Evolutionary conservation across 805 yeast genomes (phyloP).

Genomic region (Wickerhamomyces kurtzmanii): DNA sequence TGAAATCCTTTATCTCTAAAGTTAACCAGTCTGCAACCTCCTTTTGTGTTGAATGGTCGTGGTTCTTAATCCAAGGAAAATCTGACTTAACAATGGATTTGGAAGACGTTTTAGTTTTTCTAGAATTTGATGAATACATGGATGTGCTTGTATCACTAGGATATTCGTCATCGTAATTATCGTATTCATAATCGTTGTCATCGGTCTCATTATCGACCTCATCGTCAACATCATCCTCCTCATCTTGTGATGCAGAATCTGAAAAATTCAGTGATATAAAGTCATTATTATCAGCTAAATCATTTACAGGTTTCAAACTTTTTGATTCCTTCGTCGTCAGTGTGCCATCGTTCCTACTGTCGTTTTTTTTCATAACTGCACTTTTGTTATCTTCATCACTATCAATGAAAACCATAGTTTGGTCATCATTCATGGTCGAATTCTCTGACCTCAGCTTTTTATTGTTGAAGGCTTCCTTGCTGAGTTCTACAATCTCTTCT

Average conservation of each 20-base stretch:
- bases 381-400: background rate
- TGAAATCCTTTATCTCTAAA: slow-evolving; percentile 76
- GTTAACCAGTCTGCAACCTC: slow-evolving; percentile 85
- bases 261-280: slow-evolving; percentile 28
- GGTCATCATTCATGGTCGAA: slow-evolving; percentile 4
- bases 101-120: slow-evolving; percentile 3
- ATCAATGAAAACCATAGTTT: background rate
- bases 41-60: slow-evolving; percentile 65
- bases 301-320: slow-evolving; percentile 10
- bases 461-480: background rate
- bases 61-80: slow-evolving; percentile 69
- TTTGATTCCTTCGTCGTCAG: slow-evolving; percentile 1
- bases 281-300: slow-evolving; percentile 27
- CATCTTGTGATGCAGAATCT: slow-evolving; percentile 20
- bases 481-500: background rate
- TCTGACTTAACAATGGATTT: slow-evolving; percentile 15
- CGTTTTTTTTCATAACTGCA: slow-evolving; percentile 3
- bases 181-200: slow-evolving; percentile 5
- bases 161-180: slow-evolving; percentile 9
- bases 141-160: background rate
- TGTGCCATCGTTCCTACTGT: background rate
- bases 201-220: slow-evolving; percentile 2
- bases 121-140: too few relatives aligned
- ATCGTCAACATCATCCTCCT: slow-evolving; percentile 9
- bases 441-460: background rate